These are phyloP conservation scores for Mucor indicus DNA, from an alignment of 371 early-diverging fungal genomes.

Conservation along the genomic window DNA sequence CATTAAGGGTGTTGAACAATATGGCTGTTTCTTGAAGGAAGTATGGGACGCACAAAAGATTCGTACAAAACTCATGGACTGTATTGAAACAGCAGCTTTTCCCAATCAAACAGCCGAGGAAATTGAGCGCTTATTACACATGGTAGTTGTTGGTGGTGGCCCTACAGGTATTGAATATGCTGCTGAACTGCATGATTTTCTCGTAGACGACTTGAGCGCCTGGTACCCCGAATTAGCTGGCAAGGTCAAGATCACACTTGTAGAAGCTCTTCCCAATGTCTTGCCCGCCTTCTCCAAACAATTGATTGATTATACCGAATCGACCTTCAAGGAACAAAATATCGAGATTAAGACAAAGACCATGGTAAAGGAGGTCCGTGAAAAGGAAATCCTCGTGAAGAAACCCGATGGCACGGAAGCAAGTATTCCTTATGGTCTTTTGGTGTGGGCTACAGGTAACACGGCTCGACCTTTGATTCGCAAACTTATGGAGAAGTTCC, in stretches of 20 bases:
- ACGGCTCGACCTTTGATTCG: conserved; percentile 78
- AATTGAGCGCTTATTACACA: conserved; percentile 79
- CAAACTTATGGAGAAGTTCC: conserved; percentile 70
- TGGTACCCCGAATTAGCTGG: conserved; percentile 89
- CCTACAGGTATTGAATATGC: conserved; percentile 96
- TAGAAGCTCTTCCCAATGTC: conserved; percentile 89
- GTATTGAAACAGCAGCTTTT: conserved; percentile 88
- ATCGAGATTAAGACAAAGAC: conserved; percentile 86
- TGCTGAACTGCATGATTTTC: conserved; percentile 91
- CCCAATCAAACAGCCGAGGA: conserved; percentile 76
- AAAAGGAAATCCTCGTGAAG: conserved; percentile 77
- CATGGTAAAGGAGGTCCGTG: conserved; percentile 85
- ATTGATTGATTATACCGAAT: conserved; percentile 89
- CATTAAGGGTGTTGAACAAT: conserved; percentile 82
- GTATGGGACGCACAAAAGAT: conserved; percentile 91
- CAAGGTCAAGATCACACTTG: conserved; percentile 85
- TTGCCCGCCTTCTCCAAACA: conserved; percentile 88
- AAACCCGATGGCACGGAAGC: conserved; percentile 67
- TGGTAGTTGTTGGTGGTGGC: conserved; percentile 96
- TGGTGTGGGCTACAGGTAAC: conserved; percentile 97
- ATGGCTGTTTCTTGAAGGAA: conserved; percentile 87
- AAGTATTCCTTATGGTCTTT: conserved; percentile 80
- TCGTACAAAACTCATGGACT: conserved; percentile 83
- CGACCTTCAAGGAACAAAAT: conserved; percentile 81
- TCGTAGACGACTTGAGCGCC: conserved; percentile 75